Percentiles rank a stretch among this genome's conserved stretches.
These are phyloP conservation scores for Pisolithus sp. DNA, from an alignment of 768 basidiomycete species.

Conservation along the genomic window DNA sequence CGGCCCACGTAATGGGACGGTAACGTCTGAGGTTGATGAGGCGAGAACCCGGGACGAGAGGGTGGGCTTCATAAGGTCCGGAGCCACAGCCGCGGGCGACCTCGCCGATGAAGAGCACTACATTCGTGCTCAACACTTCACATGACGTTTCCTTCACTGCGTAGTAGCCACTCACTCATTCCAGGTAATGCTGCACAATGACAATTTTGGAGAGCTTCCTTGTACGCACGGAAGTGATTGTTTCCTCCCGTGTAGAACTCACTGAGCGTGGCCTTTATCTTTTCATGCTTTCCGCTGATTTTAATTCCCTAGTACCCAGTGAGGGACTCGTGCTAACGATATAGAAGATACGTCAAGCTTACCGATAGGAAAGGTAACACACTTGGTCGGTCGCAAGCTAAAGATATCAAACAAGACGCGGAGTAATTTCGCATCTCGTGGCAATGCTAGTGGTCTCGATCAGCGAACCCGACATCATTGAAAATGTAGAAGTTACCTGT, in stretches of 20 bases:
- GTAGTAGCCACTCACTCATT: slow-evolving; percentile 18
- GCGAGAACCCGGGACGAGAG: slow-evolving; percentile 17
- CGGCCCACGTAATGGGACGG: slow-evolving; percentile 34
- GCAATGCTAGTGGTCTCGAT: slow-evolving; percentile 32
- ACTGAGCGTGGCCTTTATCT: slow-evolving; percentile 10
- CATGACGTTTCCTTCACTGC: neutral
- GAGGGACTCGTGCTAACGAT: neutral
- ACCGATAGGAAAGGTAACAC: slow-evolving; percentile 29
- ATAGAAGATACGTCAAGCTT: neutral
- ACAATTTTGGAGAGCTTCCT: slow-evolving; percentile 24
- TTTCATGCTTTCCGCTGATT: slow-evolving; percentile 19
- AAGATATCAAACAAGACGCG: slow-evolving; percentile 34
- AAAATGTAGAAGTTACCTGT: slow-evolving; percentile 24
- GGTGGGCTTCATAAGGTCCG: slow-evolving; percentile 21
- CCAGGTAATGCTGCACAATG: slow-evolving; percentile 26
- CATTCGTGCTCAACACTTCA: slow-evolving; percentile 2
- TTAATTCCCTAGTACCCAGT: slow-evolving; percentile 15
- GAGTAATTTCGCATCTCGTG: slow-evolving; percentile 42
- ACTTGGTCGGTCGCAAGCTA: slow-evolving; percentile 35
- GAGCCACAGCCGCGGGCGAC: slow-evolving; percentile 29
- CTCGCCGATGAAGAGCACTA: slow-evolving; percentile 28
- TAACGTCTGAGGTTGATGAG: slow-evolving; percentile 36
- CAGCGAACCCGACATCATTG: neutral
- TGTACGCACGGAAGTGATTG: slow-evolving; percentile 25
- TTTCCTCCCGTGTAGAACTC: slow-evolving; percentile 21